Percentiles rank a stretch among this genome's conserved stretches.
These are phyloP conservation scores for Penicillium sp. DNA, from an alignment of 2,329 filamentous ascomycete genomes.

Conservation along the genomic window DNA sequence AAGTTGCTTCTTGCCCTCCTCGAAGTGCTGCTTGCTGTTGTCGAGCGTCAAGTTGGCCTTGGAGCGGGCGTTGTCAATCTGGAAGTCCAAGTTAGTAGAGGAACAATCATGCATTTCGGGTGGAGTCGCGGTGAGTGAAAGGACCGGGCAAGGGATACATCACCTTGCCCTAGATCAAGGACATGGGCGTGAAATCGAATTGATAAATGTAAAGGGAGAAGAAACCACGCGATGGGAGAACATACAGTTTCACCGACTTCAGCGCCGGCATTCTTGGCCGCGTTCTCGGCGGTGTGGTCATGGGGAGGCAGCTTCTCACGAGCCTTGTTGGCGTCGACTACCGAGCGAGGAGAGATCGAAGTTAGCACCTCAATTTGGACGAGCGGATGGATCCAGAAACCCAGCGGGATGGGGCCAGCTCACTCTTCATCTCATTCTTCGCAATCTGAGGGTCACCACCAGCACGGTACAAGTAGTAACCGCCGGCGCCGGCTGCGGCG, in stretches of 20 bases:
- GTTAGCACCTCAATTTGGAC: neutral
- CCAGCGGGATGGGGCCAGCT: slow-evolving; percentile 24
- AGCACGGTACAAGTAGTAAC: slow-evolving; percentile 87
- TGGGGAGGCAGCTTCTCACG: slow-evolving; percentile 60
- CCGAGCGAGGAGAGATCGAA: neutral
- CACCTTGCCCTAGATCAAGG: too few relatives aligned
- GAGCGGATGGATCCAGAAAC: neutral
- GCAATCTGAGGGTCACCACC: slow-evolving; percentile 76
- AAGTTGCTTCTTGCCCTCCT: slow-evolving; percentile 52
- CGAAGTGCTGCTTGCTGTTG: slow-evolving; percentile 18
- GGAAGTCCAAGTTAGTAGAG: neutral
- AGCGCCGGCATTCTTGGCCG: slow-evolving; percentile 56
- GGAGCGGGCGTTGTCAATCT: slow-evolving; percentile 58
- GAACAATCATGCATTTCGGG: too few relatives aligned
- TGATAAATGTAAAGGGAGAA: too few relatives aligned
- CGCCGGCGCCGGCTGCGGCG: slow-evolving; percentile 60
- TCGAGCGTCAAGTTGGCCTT: slow-evolving; percentile 45
- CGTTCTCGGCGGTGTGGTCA: slow-evolving; percentile 56
- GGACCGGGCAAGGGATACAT: too few relatives aligned
- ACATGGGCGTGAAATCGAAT: too few relatives aligned
- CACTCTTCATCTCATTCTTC: slow-evolving; percentile 83
- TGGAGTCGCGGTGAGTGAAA: too few relatives aligned
- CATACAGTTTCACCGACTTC: slow-evolving; percentile 66
- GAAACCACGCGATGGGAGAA: slow-evolving; percentile 13
- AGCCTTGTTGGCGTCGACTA: slow-evolving; percentile 70